phyloP scores from a whole-genome alignment of 1,284 basidiomycete genomes.

The Cystobasidiaceae sp. region DNA sequence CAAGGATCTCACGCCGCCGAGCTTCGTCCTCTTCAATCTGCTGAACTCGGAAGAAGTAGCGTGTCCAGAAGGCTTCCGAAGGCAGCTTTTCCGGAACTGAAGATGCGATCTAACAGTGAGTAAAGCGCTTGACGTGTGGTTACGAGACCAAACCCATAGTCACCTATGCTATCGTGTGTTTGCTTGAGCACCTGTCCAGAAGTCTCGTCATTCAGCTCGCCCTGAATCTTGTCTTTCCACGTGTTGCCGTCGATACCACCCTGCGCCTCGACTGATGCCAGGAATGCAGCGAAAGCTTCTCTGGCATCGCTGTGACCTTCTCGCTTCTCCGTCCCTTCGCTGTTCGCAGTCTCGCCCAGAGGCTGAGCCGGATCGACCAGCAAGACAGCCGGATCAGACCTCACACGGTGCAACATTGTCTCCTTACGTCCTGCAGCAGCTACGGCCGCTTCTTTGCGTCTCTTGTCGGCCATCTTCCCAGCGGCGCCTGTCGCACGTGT shows the following conservation, averaged over 20 bases:
- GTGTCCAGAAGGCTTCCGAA: conserved; percentile 73
- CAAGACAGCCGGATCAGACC: conserved; percentile 68
- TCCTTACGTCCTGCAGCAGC: conserved; percentile 64
- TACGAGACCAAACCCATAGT: conserved; percentile 9
- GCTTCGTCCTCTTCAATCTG: conserved; percentile 79
- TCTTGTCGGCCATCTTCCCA: conserved; percentile 29
- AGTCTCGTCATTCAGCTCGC: conserved; percentile 18
- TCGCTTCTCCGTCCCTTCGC: conserved; percentile 40
- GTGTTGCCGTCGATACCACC: conserved; percentile 32
- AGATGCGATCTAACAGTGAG: not conserved
- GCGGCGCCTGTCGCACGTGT: not conserved
- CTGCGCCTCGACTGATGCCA: conserved; percentile 37
- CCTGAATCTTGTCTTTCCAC: conserved; percentile 24
- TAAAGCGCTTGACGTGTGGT: not conserved
- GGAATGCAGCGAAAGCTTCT: conserved; percentile 59
- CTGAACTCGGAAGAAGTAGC: conserved; percentile 84
- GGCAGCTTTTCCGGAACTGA: conserved; percentile 66
- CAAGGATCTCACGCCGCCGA: conserved; percentile 70
- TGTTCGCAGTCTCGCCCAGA: not conserved
- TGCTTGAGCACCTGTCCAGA: not conserved
- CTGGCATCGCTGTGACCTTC: conserved; percentile 53
- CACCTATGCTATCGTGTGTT: conserved; percentile 16
- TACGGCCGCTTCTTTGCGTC: conserved; percentile 53
- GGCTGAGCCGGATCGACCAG: conserved; percentile 62
- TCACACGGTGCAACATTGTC: conserved; percentile 65